Evolutionary conservation across 2,329 filamentous ascomycete genomes (phyloP).

Genomic region (Fusarium equiseti): DNA sequence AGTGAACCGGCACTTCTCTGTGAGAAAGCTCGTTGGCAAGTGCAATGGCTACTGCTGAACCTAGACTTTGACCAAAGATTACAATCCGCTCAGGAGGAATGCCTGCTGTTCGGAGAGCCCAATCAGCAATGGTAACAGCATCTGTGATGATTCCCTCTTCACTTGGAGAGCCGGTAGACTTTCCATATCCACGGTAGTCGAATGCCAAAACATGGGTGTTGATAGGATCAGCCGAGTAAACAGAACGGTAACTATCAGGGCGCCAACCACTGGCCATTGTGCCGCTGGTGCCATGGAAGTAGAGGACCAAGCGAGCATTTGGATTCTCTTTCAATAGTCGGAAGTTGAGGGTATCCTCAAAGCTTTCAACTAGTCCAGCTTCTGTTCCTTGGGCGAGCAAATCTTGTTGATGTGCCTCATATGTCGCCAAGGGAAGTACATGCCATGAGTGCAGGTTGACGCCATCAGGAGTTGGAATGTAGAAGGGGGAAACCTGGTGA

Average conservation of each 20-base stretch:
- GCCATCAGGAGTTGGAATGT: conserved; percentile 71
- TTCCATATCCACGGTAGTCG: conserved; percentile 72
- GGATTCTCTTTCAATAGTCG: conserved; percentile 60
- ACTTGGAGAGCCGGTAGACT: conserved; percentile 64
- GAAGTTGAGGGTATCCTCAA: conserved; percentile 52
- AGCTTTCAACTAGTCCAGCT: conserved; percentile 8
- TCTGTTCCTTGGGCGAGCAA: conserved; percentile 47
- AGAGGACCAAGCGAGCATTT: conserved; percentile 58
- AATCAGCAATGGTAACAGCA: conserved; percentile 64
- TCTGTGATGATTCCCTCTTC: conserved; percentile 67
- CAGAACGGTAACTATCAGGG: conserved; percentile 66
- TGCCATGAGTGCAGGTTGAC: conserved; percentile 80
- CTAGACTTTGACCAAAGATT: conserved; percentile 70
- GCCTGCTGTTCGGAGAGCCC: conserved; percentile 63
- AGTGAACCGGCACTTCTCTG: conserved; percentile 39
- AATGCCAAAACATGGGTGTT: conserved; percentile 70
- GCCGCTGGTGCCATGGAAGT: conserved; percentile 68
- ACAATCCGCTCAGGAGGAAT: conserved; percentile 68
- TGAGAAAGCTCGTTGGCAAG: conserved; percentile 52
- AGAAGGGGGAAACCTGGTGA: conserved; percentile 78
- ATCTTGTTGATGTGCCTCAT: conserved; percentile 59
- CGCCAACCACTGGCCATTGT: conserved; percentile 68
- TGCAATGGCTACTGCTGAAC: conserved; percentile 55
- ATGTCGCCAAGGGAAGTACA: conserved; percentile 69
- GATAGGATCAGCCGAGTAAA: conserved; percentile 62